Conservation (phyloP, 768 basidiomycete species). For the Rossbeevera mucosa region DNA sequence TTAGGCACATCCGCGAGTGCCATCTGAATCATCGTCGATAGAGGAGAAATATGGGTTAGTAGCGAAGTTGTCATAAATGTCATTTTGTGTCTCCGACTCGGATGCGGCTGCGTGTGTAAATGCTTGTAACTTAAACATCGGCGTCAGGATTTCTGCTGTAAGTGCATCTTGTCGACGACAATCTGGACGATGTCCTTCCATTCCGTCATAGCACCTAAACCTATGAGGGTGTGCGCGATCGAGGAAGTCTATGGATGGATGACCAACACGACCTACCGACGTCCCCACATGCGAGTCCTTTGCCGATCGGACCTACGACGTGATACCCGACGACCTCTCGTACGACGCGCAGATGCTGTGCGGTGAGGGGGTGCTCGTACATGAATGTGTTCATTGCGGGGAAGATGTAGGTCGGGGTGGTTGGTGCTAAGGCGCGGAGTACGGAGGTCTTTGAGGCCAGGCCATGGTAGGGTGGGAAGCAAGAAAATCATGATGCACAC, state of each 20-base stretch:
- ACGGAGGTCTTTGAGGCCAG: constrained; percentile 56
- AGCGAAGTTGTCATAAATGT: too few relatives aligned
- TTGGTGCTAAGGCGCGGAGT: constrained; percentile 76
- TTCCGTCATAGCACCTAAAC: constrained; percentile 93
- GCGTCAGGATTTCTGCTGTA: constrained; percentile 13
- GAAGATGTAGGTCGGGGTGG: constrained; percentile 85
- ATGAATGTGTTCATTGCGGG: constrained; percentile 99
- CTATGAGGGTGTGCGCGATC: constrained; percentile 34
- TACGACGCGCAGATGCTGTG: constrained; percentile 73
- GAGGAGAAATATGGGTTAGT: too few relatives aligned
- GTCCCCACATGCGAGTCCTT: constrained; percentile 88
- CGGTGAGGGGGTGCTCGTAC: constrained; percentile 92
- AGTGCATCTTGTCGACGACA: constrained; percentile 54
- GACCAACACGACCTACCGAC: constrained; percentile 50
- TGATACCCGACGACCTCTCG: constrained; percentile 73
- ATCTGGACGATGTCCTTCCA: constrained; percentile 85
- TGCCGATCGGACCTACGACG: constrained; percentile 84
- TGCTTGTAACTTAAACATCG: too few relatives aligned
- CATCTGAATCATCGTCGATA: neutral
- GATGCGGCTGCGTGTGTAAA: too few relatives aligned
- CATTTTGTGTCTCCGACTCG: too few relatives aligned
- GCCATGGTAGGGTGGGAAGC: neutral
- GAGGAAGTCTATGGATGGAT: neutral
- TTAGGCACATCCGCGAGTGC: neutral
- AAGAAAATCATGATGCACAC: neutral